Evolutionary conservation across 1,284 basidiomycete species (phyloP), one percentile per base, ranked within the genome.

Genomic region (Fereydounia khargensis): DNA sequence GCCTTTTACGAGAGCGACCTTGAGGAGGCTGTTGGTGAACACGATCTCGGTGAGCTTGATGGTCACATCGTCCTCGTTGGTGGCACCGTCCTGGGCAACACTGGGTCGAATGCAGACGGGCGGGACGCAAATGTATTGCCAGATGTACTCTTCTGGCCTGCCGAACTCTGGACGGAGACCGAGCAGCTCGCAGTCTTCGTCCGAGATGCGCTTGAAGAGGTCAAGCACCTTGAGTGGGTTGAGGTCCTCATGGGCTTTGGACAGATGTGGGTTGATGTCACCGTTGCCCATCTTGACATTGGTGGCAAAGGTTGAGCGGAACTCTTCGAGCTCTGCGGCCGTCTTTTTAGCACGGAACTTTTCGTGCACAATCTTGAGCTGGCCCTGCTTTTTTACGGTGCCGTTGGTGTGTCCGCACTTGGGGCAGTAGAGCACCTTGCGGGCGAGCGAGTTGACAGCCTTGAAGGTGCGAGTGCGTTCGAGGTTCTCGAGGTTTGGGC

Each of bases 81-180:
- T 74, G 14, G 61, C 68, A 41, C 65, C 64, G 88, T 99, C 95
- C 76, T 98, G 95, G 0, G 89, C 87, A 1, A 99, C 95, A 5
- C 91, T 96, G 0, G 95, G 95, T 34, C 95, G 85, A 49, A 98
- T 98, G 74, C 90, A 95, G 30, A 96, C 91, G 0, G 95, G 95
- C 16, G 95, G 95, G 13, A 98, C 95, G 24, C 92, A 95, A 14
- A 99, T 86, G 77, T 98, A 98, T 77, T 97, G 94, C 95, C 95
- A 99, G 47, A 99, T 85, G 74, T 94, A 97, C 74, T 97, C 88
- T 79, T 99, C 95, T 2, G 95, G 95, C 44, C 95, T 80, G 42
- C 92, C 92, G 69, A 86, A 86, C 22, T 85, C 83, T 3, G 95
- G 95, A 54, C 89, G 85, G 42, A 98, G 79, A 1, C 94, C 92